Evolutionary conservation across 352 stramenopile genomes (phyloP).

Genomic region (Globisporangium cystogenes): DNA sequence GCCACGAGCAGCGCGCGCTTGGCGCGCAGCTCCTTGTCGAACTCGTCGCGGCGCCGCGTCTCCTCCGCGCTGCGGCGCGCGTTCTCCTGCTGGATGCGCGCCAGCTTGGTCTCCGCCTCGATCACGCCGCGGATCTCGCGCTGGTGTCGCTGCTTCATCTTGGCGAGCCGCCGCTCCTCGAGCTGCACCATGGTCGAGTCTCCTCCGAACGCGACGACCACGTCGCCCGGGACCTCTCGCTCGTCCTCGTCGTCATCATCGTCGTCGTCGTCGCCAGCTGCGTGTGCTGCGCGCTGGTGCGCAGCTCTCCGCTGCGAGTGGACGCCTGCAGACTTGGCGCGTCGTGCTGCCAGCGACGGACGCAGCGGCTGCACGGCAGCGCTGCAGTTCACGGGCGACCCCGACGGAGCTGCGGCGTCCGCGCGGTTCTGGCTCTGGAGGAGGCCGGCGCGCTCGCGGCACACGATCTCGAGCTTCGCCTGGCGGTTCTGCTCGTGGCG

Average conservation of each 20-base stretch:
- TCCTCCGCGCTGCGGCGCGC: constrained; percentile 46
- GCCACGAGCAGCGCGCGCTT: constrained; percentile 42
- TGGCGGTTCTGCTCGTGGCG: constrained; percentile 67
- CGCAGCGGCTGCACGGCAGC: not conserved
- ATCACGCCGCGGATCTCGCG: constrained; percentile 72
- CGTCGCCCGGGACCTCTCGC: not conserved
- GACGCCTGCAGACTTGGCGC: constrained; percentile 2
- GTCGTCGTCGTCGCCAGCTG: not conserved
- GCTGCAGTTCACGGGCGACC: not conserved
- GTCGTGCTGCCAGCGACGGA: constrained; percentile 8
- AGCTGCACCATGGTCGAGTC: constrained; percentile 58
- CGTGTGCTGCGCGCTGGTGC: constrained; percentile 5
- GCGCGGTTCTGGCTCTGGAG: not conserved
- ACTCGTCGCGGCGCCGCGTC: constrained; percentile 46
- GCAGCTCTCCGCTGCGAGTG: not conserved
- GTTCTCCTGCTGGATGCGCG: constrained; percentile 60
- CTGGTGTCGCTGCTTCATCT: constrained; percentile 68
- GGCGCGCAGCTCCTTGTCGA: constrained; percentile 40
- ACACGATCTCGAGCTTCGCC: constrained; percentile 51
- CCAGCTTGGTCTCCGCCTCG: constrained; percentile 71
- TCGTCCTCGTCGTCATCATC: not conserved
- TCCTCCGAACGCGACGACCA: constrained; percentile 10
- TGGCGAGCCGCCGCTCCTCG: constrained; percentile 51
- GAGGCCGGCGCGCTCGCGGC: constrained; percentile 39
- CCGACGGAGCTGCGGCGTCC: not conserved